Evolutionary conservation across 2,329 filamentous ascomycete genomes (phyloP), one percentile per base, ranked within the genome.

Genomic region (Coccinonectria pachysandricola): DNA sequence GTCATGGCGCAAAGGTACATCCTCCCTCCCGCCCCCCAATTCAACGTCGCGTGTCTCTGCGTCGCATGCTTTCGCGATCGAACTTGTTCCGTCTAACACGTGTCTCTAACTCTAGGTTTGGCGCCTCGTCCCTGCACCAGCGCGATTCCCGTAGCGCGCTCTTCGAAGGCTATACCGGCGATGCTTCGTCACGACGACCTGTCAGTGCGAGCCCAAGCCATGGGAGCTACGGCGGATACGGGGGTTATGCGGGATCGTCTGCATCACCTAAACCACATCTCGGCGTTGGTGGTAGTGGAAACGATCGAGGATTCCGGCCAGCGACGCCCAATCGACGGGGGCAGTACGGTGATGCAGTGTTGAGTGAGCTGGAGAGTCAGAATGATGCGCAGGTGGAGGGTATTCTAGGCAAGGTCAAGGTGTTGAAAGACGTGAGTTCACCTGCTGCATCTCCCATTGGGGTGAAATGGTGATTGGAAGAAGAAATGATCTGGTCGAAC

Each of bases 301-400:
- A 47, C 28, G 30, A 35, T 8, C 46, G 45, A 17, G 59, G 60
- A n/a, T 82, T 63, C 52, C 63, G 79, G 27, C 57, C 71, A 16
- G 80, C 79, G 40, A 85, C 80, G 33, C 81, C 81, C 34, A 84
- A 86, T 52, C 65, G 39, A 40, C 84, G 79, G 50, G 88, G 88
- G 9, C 87, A 95, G 54, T 96, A 96, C 55, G 88, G 80, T 50
- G 80, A 92, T 46, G 82, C 87, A 12, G 85, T 94, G 24, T 69
- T 98, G 27, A 85, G 84, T 52, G 86, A 93, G 59, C 69, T 98
- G 34, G 91, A 98, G 63, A 88, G 82, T 48, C 91, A 98, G 61
- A 96, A 96, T 51, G 87, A 95, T 43, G 68, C 75, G 32, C 79
- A 95, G 46, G 78, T 95, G 8, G 80, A 85, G 35, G 85, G 86